Evolutionary conservation across 768 basidiomycete species (phyloP).

Genomic region (Amanita polypyramis): DNA sequence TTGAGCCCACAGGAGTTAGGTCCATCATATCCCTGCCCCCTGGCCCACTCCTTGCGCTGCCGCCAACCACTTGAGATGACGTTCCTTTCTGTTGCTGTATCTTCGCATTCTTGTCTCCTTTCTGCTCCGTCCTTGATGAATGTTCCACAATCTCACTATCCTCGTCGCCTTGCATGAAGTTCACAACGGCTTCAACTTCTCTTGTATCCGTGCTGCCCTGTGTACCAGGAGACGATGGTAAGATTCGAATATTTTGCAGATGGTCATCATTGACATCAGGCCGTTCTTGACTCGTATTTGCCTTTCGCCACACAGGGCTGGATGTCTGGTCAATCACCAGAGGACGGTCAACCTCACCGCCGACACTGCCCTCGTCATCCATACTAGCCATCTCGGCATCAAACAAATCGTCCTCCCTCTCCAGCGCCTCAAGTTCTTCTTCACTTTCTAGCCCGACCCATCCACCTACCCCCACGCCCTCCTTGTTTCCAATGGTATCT

Average conservation of each 20-base stretch:
- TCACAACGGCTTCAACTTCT: constrained; percentile 19
- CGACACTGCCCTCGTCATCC: constrained; percentile 4
- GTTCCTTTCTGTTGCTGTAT: constrained; percentile 5
- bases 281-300: not conserved
- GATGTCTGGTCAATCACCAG: constrained; percentile 2
- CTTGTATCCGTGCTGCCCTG: constrained; percentile 21
- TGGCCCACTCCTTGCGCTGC: constrained; percentile 7
- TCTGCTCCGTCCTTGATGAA: constrained; percentile 11
- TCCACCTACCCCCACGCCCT: constrained; percentile 6
- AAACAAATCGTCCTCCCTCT: constrained; percentile 7
- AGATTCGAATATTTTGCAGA: not conserved
- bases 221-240: constrained; percentile 9
- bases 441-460: constrained; percentile 6
- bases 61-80: constrained; percentile 9
- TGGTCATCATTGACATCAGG: not conserved
- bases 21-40: constrained; percentile 9
- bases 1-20: constrained; percentile 7
- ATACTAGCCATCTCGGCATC: not conserved
- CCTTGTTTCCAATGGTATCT: constrained; percentile 8
- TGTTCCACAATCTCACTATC: constrained; percentile 11
- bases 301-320: not conserved
- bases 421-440: constrained; percentile 2
- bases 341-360: constrained; percentile 4
- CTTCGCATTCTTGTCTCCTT: not conserved
- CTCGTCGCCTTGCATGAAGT: constrained; percentile 9